phyloP scores from a whole-genome alignment of 129 eudicot species.

The Flaveria trinervia region DNA sequence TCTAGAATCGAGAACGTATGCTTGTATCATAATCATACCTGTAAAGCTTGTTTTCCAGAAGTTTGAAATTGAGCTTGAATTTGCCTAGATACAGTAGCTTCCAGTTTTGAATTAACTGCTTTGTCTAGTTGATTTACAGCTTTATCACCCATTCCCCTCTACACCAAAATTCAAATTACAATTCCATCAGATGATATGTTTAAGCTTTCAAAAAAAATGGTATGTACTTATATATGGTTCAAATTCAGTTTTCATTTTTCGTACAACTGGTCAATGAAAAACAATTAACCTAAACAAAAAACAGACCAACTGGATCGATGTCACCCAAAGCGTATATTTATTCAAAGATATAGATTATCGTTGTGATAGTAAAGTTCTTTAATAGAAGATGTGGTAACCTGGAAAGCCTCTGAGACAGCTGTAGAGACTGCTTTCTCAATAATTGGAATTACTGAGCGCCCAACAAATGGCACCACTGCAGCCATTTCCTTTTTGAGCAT shows the following conservation, averaged over 20 bases:
- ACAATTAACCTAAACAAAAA: neutral
- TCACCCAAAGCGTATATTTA: neutral
- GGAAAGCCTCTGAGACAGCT: constrained; percentile 68
- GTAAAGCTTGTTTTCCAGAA: constrained; percentile 92
- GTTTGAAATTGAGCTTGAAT: constrained; percentile 88
- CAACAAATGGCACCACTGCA: constrained; percentile 61
- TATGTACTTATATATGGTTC: neutral
- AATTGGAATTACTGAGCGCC: constrained; percentile 56
- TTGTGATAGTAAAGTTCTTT: neutral
- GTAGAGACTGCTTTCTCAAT: constrained; percentile 70
- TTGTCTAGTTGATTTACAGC: constrained; percentile 81
- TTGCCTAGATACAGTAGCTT: constrained; percentile 80
- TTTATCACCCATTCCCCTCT: constrained; percentile 91
- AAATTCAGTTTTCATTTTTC: neutral
- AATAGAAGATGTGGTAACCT: constrained; percentile 42
- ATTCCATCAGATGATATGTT: neutral
- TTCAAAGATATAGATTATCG: neutral
- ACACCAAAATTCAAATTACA: constrained; percentile 21
- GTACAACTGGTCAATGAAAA: too few species aligned
- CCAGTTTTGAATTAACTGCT: constrained; percentile 76
- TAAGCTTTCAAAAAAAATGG: neutral
- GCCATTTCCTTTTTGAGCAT: constrained; percentile 67
- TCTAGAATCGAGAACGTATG: neutral
- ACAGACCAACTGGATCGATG: neutral
- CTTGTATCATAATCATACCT: constrained; percentile 45